phyloP scores from a whole-genome alignment of 108 stramenopile genomes.

The Fragilaria radians region DNA sequence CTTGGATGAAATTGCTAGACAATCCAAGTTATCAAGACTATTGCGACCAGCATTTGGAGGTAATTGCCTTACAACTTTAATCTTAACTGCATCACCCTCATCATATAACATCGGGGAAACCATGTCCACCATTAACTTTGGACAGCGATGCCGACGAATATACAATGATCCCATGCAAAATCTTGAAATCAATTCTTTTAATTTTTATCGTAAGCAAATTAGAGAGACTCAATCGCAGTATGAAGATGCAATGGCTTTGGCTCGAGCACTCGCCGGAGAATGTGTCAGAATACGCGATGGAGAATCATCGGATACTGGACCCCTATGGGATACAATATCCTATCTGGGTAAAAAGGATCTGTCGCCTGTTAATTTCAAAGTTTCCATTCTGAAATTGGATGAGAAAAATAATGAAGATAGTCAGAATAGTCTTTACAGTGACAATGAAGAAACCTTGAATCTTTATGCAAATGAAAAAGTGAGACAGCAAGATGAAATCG shows the following conservation, averaged over 20 bases:
- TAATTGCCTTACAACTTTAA: constrained; percentile 68
- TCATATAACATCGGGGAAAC: constrained; percentile 78
- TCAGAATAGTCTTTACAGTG: no score
- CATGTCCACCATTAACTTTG: constrained; percentile 78
- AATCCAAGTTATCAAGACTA: constrained; percentile 77
- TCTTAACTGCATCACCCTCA: constrained; percentile 80
- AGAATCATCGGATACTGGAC: constrained; percentile 13
- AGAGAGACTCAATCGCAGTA: constrained; percentile 46
- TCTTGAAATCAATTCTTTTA: constrained; percentile 24
- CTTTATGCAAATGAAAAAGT: constrained; percentile 23
- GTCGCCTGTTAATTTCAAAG: not conserved
- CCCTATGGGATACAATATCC: constrained; percentile 37
- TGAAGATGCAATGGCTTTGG: constrained; percentile 47
- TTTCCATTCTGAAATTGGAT: constrained; percentile 27
- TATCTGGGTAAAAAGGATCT: constrained; percentile 4
- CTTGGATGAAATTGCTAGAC: constrained; percentile 42
- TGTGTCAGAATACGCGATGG: constrained; percentile 20
- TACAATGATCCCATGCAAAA: constrained; percentile 40
- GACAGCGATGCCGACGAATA: constrained; percentile 45
- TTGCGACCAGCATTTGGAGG: constrained; percentile 84
- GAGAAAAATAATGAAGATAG: constrained; percentile 7
- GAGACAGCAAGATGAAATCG: constrained; percentile 25
- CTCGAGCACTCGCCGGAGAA: constrained; percentile 53
- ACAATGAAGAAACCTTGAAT: constrained; percentile 21
- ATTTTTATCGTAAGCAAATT: constrained; percentile 46